Evolutionary conservation across 495 filamentous ascomycete species (phyloP), one percentile per base, ranked within the genome.

Genomic region (Chaetomidium leptoderma): DNA sequence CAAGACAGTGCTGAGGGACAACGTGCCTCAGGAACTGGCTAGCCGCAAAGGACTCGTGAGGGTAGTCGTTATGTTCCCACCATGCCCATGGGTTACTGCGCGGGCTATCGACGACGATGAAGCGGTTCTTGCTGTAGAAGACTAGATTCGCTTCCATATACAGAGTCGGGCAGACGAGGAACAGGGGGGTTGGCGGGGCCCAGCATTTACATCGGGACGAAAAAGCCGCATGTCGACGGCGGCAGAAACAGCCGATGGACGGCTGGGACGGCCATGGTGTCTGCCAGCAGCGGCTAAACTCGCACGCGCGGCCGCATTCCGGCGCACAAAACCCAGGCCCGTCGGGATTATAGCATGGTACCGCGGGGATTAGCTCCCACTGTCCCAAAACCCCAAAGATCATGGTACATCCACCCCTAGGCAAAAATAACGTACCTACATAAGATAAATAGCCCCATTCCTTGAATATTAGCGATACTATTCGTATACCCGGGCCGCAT

Each of bases 211-310:
- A 56, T 19, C 32, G n/a, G 16, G 42, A 27, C 2, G 53, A 56
- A 30, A 19, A 24, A 7, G 43, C 53, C 4, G 43, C 21, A 17
- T 56, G 53, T 3, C 8, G 2, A 2, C n/a, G 37, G 27, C 36
- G 46, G 36, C 55, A 57, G 36, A 57, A 57, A 32, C 55, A 57
- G 9, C 55, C 55, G 27, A 43, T 43, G 19, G 40, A 39, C 4
- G 42, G 40, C 5, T 47, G 16, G 14, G 35, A n/a, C n/a, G n/a
- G 23, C 24, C 42, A 35, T 1, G 17, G 17, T 6, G 17, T 13
- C 9, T 48, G 11, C 26, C 43, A 51, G 55, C 55, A 50, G 23
- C 17, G 27, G 37, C 4, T 6, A 27, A 51, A 58, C 29, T 45
- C 36, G 37, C 46, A 52, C 14, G 10, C 49, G 40, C 45, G 14